These are phyloP conservation scores for Zygoascus biomembranicola DNA, from an alignment of 805 yeast genomes.

Conservation along the genomic window DNA sequence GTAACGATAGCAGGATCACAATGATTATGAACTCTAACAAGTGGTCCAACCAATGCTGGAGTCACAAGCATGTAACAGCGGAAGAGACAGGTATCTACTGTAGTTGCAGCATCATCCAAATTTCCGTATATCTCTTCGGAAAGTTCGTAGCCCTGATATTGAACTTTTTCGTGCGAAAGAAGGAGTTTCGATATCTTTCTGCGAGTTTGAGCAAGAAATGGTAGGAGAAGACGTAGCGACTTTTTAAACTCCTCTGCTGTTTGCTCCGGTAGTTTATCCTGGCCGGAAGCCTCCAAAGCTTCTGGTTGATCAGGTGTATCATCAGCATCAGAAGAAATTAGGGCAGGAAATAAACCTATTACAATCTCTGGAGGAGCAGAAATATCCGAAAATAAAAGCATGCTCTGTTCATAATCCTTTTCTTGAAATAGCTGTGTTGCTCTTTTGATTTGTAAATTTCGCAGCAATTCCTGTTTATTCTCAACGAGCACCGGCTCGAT, in stretches of 20 bases:
- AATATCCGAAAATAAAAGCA: conserved; percentile 41
- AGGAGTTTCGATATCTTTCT: conserved; percentile 33
- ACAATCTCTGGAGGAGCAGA: conserved; percentile 55
- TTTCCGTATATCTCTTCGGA: conserved; percentile 25
- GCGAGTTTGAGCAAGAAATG: conserved; percentile 43
- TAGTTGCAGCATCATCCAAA: conserved; percentile 28
- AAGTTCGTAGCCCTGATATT: conserved; percentile 18
- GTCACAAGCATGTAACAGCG: conserved; percentile 61
- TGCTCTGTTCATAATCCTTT: conserved; percentile 30
- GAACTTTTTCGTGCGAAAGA: conserved; percentile 10
- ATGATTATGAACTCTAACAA: conserved; percentile 64
- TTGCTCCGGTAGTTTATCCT: neutral
- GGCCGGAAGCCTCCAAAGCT: neutral
- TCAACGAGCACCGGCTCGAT: conserved; percentile 23
- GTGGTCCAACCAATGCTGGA: conserved; percentile 72
- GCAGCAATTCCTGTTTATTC: conserved; percentile 29
- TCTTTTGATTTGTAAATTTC: conserved; percentile 37
- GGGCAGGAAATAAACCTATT: conserved; percentile 37
- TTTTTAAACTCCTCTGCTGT: conserved; percentile 5
- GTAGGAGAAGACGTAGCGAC: conserved; percentile 30
- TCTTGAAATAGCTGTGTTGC: conserved; percentile 31
- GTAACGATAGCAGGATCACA: conserved; percentile 64
- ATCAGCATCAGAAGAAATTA: neutral
- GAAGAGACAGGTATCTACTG: conserved; percentile 74
- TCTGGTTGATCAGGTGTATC: neutral